Evolutionary conservation across 78 protist species (phyloP).

Genomic region (Planoprotostelium fungivorum): DNA sequence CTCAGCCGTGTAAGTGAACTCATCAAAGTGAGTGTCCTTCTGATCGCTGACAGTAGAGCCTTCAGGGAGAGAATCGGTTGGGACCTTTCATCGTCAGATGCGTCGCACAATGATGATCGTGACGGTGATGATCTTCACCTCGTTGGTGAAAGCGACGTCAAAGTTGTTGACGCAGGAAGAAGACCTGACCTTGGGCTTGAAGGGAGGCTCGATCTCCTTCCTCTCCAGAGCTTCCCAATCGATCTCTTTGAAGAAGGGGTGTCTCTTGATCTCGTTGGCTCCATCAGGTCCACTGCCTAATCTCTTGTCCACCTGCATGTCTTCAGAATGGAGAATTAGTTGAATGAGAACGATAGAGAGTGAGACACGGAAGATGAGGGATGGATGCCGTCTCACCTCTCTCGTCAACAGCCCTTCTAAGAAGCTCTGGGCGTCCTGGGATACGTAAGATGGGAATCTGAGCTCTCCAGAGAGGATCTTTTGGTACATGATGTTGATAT

Average conservation of each 20-base stretch:
- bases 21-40: neutral
- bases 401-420: neutral
- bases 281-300: neutral
- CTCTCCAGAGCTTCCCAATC: slow-evolving; percentile 12
- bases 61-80: neutral
- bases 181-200: slow-evolving; percentile 51
- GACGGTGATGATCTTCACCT: neutral
- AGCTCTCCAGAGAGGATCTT: slow-evolving; percentile 52
- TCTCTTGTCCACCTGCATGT: neutral
- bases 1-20: neutral
- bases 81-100: neutral
- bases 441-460: slow-evolving; percentile 49
- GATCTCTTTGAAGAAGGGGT: slow-evolving; percentile 10
- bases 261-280: neutral
- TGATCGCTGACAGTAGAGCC: neutral
- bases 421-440: slow-evolving; percentile 32
- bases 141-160: slow-evolving; percentile 61
- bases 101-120: too few species aligned
- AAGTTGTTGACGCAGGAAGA: slow-evolving; percentile 38
- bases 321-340: neutral
- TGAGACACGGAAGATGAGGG: too few species aligned
- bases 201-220: slow-evolving; percentile 24
- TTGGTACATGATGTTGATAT: slow-evolving; percentile 59
- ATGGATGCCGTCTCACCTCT: neutral
- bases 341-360: neutral